Percentiles rank a stretch among this genome's conserved stretches.
Conservation (phyloP, 768 basidiomycete genomes). For the Candolleomyces aberdarensis region DNA sequence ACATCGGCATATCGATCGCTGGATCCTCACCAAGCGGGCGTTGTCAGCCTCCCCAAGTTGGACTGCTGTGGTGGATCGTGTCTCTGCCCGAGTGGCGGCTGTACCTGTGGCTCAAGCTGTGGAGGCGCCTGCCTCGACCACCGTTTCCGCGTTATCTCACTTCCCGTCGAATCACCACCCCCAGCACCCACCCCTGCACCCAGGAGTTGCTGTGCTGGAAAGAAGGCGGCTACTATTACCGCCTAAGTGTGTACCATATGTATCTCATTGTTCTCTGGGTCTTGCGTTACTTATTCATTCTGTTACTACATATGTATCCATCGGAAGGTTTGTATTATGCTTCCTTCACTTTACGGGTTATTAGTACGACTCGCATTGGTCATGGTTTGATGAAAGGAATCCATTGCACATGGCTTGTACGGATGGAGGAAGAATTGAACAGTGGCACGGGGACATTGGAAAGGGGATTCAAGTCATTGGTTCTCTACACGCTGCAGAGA, state of each 20-base stretch:
- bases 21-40: conserved; percentile 11
- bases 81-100: conserved; percentile 50
- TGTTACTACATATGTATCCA: no score
- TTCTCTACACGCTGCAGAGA: no score
- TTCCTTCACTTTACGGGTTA: no score
- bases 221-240: background rate
- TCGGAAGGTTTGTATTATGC: no score
- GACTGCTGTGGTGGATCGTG: conserved; percentile 66
- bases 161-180: background rate
- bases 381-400: no score
- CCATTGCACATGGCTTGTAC: no score
- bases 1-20: conserved; percentile 27
- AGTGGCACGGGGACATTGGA: no score
- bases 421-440: no score
- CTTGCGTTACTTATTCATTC: background rate
- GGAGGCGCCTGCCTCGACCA: conserved; percentile 46
- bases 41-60: conserved; percentile 56
- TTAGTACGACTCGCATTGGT: no score
- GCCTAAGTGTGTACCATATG: background rate
- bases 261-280: background rate
- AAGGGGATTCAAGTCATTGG: no score
- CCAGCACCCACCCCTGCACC: background rate
- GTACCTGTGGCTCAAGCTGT: conserved; percentile 57
- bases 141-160: background rate
- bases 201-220: conserved; percentile 30